Evolutionary conservation across 768 basidiomycete genomes (phyloP), one percentile per base, ranked within the genome.

Genomic region (Collybia sordida): DNA sequence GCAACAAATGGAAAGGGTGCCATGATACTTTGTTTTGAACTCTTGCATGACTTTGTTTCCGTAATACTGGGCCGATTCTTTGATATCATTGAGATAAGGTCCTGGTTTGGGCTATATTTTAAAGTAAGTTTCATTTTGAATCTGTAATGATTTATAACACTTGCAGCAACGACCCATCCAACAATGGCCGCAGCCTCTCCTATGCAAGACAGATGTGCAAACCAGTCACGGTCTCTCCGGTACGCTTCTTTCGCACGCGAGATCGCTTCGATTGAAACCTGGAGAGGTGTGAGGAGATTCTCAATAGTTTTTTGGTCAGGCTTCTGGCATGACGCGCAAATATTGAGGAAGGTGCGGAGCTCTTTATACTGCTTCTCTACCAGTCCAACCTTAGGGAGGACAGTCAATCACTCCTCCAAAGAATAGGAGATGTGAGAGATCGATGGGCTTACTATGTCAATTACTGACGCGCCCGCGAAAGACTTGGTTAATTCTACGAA

Each of bases 41-140:
- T 95, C 92, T 67, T 93, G 92, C 68, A 93, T 85, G 40, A 98
- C 80, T 51, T 86, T 83, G 68, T 97, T 92, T 1, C 85, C 86
- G 65, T 93, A 98, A 71, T 92, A 99, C 61, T 82, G 78, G 9
- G 87, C 81, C 3, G 90, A 82, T 21, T 98, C 93, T 68, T 90
- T 95, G 67, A 88, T 80, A 42, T 94, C 91, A 15, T 68, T 73
- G n/a, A 98, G 74, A 55, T 79, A 87, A 21, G 88, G 81, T 4
- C 78, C 90, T 1, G 96, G 96, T 63, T 90, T 92, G 6, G 83
- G 79, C 72, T 91, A 75, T 80, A 37, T 27, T 24, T 17, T 4
- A n/a, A 36, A 17, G 40, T 37, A 7, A 49, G 35, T 28, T 46
- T 35, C 19, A 27, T 23, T 17, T 12, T 9, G 22, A 38, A 36